These are phyloP conservation scores for Scortechinia acanthostroma DNA, from an alignment of 2,329 filamentous ascomycete genomes.

Conservation along the genomic window DNA sequence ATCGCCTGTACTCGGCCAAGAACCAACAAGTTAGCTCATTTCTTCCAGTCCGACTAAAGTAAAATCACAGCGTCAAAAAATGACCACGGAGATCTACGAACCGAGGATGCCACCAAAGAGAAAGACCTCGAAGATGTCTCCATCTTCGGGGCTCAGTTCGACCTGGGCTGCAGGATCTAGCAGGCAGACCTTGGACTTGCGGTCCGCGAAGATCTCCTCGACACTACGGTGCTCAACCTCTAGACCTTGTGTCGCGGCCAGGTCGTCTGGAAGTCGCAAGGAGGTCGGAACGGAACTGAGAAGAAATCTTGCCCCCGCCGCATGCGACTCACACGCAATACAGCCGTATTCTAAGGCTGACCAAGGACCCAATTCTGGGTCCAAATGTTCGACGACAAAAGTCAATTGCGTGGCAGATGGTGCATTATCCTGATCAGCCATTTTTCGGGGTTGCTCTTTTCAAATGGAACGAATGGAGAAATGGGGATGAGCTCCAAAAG, in stretches of 20 bases:
- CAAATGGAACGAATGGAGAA: no score
- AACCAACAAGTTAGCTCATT: background rate
- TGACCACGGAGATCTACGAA: constrained; percentile 20
- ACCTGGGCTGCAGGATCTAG: constrained; percentile 54
- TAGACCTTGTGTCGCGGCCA: constrained; percentile 27
- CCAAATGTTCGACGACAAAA: constrained; percentile 62
- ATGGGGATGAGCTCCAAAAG: no score
- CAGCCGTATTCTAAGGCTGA: constrained; percentile 58
- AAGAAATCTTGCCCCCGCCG: constrained; percentile 42
- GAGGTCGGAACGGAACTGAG: constrained; percentile 47
- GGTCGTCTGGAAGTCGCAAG: constrained; percentile 33
- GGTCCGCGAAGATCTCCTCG: constrained; percentile 46
- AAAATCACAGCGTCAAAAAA: background rate
- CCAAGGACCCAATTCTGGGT: constrained; percentile 61
- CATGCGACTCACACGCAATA: constrained; percentile 50
- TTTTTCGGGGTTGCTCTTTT: no score
- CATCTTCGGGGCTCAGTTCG: constrained; percentile 55
- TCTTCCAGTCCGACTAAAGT: background rate
- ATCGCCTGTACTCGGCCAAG: constrained; percentile 36
- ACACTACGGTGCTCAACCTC: constrained; percentile 47
- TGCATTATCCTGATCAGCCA: background rate
- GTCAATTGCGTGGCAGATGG: no score
- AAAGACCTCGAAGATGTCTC: constrained; percentile 54
- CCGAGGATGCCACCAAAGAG: constrained; percentile 64
- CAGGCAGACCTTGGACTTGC: constrained; percentile 51